phyloP scores from a whole-genome alignment of 2,329 filamentous ascomycete genomes.

The Aspergillus aculeatinus region DNA sequence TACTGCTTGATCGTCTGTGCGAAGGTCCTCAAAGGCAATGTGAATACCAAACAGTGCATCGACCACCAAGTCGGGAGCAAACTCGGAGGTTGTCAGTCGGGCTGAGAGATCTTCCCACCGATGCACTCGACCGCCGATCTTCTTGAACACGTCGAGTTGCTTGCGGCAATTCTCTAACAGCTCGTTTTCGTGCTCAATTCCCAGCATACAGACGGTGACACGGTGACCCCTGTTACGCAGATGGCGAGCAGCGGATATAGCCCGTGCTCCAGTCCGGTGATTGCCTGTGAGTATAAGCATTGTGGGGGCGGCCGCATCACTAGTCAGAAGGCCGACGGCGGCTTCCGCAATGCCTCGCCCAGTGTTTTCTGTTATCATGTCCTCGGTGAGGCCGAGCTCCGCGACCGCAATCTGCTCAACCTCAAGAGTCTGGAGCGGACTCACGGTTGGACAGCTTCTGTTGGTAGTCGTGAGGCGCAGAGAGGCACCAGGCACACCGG shows the following conservation, averaged over 20 bases:
- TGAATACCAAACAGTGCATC: constrained; percentile 87
- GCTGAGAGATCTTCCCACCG: constrained; percentile 59
- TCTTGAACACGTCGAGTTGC: constrained; percentile 80
- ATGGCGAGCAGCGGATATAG: constrained; percentile 81
- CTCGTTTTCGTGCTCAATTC: constrained; percentile 78
- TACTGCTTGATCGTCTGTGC: constrained; percentile 76
- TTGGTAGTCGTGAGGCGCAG: constrained; percentile 57
- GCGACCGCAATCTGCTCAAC: constrained; percentile 87
- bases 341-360: constrained; percentile 80
- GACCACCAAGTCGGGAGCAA: constrained; percentile 75
- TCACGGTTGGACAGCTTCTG: constrained; percentile 57
- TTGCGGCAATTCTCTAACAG: constrained; percentile 76
- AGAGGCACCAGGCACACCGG: constrained; percentile 39
- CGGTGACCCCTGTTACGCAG: constrained; percentile 79
- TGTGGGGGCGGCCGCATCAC: constrained; percentile 53
- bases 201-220: constrained; percentile 79
- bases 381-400: constrained; percentile 81
- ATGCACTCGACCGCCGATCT: constrained; percentile 73
- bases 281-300: constrained; percentile 90
- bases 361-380: constrained; percentile 89
- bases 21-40: constrained; percentile 82
- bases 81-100: constrained; percentile 53
- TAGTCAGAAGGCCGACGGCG: constrained; percentile 69
- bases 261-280: constrained; percentile 81
- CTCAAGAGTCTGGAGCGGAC: constrained; percentile 81